These are phyloP conservation scores for Cyclostephanos invisitatus DNA, from an alignment of 108 stramenopile genomes.

Conservation along the genomic window DNA sequence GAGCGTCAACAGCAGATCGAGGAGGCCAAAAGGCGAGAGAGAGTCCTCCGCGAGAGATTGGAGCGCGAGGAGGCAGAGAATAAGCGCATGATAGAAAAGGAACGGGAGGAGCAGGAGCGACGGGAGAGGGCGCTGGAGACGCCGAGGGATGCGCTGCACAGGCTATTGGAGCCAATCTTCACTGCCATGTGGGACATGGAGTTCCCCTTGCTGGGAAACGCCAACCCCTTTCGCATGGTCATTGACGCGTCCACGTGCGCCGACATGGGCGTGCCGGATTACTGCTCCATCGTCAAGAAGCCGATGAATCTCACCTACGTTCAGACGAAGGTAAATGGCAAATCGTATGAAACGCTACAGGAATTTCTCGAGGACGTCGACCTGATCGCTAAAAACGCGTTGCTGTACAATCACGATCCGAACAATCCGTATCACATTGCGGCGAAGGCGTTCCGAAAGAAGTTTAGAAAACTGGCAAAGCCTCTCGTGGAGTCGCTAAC, in stretches of 20 bases:
- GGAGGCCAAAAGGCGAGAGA: slow-evolving; percentile 43
- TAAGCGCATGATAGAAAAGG: slow-evolving; percentile 35
- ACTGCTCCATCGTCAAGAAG: slow-evolving; percentile 73
- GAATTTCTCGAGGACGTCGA: slow-evolving; percentile 80
- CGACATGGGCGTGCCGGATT: slow-evolving; percentile 76
- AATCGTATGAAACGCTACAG: slow-evolving; percentile 60
- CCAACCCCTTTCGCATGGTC: slow-evolving; percentile 84
- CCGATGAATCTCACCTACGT: slow-evolving; percentile 80
- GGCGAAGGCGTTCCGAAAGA: slow-evolving; percentile 67
- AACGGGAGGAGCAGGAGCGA: slow-evolving; percentile 49
- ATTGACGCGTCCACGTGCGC: slow-evolving; percentile 75
- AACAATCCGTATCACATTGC: slow-evolving; percentile 77
- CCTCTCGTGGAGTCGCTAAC: slow-evolving; percentile 42
- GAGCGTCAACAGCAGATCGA: slow-evolving; percentile 32
- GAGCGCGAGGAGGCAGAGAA: slow-evolving; percentile 48
- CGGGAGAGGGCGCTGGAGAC: slow-evolving; percentile 47
- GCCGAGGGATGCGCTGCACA: slow-evolving; percentile 62
- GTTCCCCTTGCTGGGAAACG: slow-evolving; percentile 62
- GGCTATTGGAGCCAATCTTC: slow-evolving; percentile 70
- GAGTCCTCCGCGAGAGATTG: slow-evolving; percentile 29
- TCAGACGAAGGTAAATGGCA: slow-evolving; percentile 65
- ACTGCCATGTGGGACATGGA: slow-evolving; percentile 78
- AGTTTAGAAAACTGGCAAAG: slow-evolving; percentile 67
- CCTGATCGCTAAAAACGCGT: slow-evolving; percentile 71
- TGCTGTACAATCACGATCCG: slow-evolving; percentile 71